A percentile compares a stretch with the other conserved stretches of the same genome.
Conservation (phyloP, 441 rosid species). For the Capsella rubella region DNA sequence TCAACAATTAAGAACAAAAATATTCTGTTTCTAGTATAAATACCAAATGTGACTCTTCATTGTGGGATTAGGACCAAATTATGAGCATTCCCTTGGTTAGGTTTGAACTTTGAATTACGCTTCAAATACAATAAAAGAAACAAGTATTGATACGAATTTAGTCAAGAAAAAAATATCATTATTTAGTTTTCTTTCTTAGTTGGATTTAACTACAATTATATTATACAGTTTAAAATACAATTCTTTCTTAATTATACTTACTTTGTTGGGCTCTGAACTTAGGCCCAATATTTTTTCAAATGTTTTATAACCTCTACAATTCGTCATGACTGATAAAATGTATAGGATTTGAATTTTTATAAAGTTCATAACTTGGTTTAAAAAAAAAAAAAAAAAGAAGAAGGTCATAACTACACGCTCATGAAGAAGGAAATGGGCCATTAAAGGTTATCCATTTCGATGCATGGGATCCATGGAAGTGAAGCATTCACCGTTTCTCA, state of each 20-base stretch:
- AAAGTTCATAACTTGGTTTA: too few relatives aligned
- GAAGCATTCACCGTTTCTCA: too few relatives aligned
- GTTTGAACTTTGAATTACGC: constrained; percentile 17
- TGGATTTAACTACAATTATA: not conserved
- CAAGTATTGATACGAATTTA: constrained; percentile 1
- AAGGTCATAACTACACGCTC: too few relatives aligned
- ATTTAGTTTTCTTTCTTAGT: not conserved
- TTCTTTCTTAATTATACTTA: not conserved
- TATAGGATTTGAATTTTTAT: too few relatives aligned
- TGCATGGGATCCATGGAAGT: too few relatives aligned
- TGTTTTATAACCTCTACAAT: not conserved
- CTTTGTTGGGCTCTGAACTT: constrained; percentile 6
- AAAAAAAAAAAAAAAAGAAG: too few relatives aligned
- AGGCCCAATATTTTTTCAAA: constrained; percentile 18
- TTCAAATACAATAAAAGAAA: constrained; percentile 24
- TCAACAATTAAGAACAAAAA: not conserved
- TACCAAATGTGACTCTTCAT: constrained; percentile 35
- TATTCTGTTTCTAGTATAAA: not conserved
- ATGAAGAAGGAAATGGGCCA: too few relatives aligned
- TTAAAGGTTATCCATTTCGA: too few relatives aligned
- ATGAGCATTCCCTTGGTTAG: constrained; percentile 13
- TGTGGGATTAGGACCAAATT: constrained; percentile 35
- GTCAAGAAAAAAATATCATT: not conserved
- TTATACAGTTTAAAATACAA: too few relatives aligned
- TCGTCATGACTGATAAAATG: too few relatives aligned